Evolutionary conservation across 2,329 filamentous ascomycete species (phyloP).

Genomic region (Diplocarpon mali): DNA sequence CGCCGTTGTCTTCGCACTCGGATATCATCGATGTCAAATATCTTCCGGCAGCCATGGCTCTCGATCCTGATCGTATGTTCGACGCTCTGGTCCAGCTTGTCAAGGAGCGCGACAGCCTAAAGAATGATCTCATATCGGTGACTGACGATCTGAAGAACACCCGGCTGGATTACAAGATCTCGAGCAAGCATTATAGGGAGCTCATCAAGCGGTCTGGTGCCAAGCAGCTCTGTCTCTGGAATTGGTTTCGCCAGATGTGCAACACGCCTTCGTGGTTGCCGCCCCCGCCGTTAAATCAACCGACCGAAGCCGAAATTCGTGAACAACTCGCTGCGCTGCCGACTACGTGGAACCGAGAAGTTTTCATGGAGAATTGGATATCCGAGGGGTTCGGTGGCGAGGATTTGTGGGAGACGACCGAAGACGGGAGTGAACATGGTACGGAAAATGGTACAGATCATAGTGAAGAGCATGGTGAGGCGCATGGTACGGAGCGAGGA

Average conservation of each 20-base stretch:
- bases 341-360: neutral
- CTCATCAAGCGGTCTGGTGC: slow-evolving; percentile 1
- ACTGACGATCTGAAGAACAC: neutral
- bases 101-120: slow-evolving; percentile 2
- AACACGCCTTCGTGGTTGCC: no score
- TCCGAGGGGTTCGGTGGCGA: neutral
- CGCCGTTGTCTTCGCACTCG: neutral
- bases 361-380: slow-evolving; percentile 4
- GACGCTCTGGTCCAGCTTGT: slow-evolving; percentile 1
- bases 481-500: no score
- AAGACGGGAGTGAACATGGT: no score
- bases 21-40: slow-evolving; percentile 4
- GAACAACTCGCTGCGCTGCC: no score
- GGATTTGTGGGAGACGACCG: no score
- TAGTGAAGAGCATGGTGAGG: no score
- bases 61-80: slow-evolving; percentile 1
- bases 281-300: no score
- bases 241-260: neutral
- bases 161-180: slow-evolving; percentile 2
- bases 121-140: neutral
- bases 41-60: slow-evolving; percentile 1
- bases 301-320: no score
- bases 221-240: slow-evolving; percentile 11
- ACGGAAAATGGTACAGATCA: no score
- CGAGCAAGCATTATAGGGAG: neutral